phyloP scores from a whole-genome alignment of 164 flowering plant species.

The Umbilicus rupestris region DNA sequence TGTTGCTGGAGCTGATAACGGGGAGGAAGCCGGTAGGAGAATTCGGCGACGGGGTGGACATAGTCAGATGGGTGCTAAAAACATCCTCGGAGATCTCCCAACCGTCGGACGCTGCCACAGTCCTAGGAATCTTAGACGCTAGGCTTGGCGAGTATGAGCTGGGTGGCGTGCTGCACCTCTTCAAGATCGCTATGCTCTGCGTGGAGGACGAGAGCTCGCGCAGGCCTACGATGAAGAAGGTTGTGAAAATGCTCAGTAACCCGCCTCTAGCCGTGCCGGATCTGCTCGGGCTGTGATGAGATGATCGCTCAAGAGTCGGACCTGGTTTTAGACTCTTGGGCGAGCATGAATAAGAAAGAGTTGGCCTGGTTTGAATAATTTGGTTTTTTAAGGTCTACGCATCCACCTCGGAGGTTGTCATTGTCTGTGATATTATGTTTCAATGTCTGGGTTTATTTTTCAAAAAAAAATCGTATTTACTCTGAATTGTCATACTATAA shows the following conservation, averaged over 20 bases:
- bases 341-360: background rate
- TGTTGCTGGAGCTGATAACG: conserved; percentile 68
- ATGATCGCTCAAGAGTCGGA: background rate
- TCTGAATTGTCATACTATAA: too few relatives aligned
- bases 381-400: too few relatives aligned
- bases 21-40: conserved; percentile 89
- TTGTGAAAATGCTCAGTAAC: conserved; percentile 72
- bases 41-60: conserved; percentile 91
- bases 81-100: conserved; percentile 47
- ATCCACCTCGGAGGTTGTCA: too few relatives aligned
- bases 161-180: conserved; percentile 44
- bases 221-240: conserved; percentile 89
- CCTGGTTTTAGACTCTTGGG: background rate
- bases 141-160: conserved; percentile 56
- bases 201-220: conserved; percentile 61
- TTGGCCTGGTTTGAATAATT: background rate
- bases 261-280: conserved; percentile 33
- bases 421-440: too few relatives aligned
- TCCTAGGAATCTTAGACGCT: conserved; percentile 55
- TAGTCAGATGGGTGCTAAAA: conserved; percentile 73
- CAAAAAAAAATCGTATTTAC: too few relatives aligned
- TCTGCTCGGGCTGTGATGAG: background rate
- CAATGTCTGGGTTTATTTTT: too few relatives aligned
- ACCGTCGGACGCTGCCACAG: conserved; percentile 44
- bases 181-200: conserved; percentile 81